Evolutionary conservation across 805 yeast species (phyloP).

Genomic region (Lipomyces orientalis): DNA sequence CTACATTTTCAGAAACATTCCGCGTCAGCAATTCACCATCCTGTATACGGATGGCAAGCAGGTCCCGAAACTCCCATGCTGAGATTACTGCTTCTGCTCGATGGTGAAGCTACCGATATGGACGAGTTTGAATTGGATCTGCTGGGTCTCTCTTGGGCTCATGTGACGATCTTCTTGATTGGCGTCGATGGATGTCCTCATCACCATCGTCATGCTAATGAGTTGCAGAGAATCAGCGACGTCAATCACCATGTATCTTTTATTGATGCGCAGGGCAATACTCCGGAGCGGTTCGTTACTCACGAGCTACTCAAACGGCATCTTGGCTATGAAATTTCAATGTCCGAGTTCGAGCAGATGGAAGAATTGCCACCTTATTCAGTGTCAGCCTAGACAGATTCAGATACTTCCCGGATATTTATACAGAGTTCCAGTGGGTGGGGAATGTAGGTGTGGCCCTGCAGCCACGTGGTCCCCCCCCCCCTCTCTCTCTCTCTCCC

Average conservation of each 20-base stretch:
- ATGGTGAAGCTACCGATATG: conserved; percentile 10
- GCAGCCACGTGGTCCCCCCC: too few relatives aligned
- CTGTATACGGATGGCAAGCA: conserved; percentile 9
- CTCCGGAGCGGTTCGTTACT: conserved; percentile 1
- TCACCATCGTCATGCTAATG: conserved; percentile 8
- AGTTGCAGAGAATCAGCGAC: conserved; percentile 7
- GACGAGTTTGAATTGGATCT: conserved; percentile 10
- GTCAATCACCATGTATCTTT: conserved; percentile 7
- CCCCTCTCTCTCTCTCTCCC: too few relatives aligned
- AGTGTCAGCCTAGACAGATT: neutral
- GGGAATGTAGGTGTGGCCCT: neutral
- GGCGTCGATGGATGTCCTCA: conserved; percentile 7
- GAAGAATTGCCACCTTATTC: conserved; percentile 6
- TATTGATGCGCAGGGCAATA: conserved; percentile 2
- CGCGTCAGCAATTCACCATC: conserved; percentile 4
- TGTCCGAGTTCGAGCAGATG: conserved; percentile 6
- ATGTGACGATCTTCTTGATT: conserved; percentile 4
- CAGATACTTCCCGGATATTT: neutral
- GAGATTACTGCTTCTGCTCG: neutral
- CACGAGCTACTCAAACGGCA: conserved; percentile 7
- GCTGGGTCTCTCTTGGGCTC: conserved; percentile 7
- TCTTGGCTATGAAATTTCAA: conserved; percentile 3
- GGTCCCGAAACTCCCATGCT: conserved; percentile 2
- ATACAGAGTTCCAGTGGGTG: neutral
- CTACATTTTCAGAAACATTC: conserved; percentile 1